These are phyloP conservation scores for Podosphaera fusca DNA, from an alignment of 2,329 filamentous ascomycete genomes.

Conservation along the genomic window DNA sequence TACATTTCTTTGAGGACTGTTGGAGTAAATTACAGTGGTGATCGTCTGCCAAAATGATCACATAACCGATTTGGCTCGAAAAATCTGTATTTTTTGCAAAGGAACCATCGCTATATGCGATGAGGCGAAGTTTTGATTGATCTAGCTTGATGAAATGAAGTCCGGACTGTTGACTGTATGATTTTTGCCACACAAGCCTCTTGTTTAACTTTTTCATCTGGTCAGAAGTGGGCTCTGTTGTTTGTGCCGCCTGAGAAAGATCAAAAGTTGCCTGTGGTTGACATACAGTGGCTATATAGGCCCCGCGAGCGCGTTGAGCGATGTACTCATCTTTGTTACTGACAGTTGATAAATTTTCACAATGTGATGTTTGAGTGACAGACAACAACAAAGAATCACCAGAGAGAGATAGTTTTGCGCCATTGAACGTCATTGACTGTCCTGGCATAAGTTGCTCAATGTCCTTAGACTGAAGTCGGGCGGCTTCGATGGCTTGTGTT, in stretches of 20 bases:
- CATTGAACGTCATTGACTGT: slow-evolving; percentile 1
- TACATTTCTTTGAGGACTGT: too few species aligned
- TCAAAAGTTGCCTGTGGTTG: background rate
- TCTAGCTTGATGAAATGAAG: background rate
- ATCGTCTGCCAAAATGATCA: background rate
- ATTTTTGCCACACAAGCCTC: background rate
- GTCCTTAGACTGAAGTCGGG: slow-evolving; percentile 1
- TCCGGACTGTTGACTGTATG: background rate
- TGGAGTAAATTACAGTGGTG: too few species aligned
- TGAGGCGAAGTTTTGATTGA: background rate
- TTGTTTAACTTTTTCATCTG: background rate
- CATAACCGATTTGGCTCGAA: background rate
- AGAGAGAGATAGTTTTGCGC: background rate
- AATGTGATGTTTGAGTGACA: background rate
- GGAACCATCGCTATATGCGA: background rate
- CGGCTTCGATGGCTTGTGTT: background rate
- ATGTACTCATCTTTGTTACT: background rate
- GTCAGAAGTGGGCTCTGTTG: background rate
- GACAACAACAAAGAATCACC: too few species aligned
- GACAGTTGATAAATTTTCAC: background rate
- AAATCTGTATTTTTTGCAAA: background rate
- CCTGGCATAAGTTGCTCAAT: background rate
- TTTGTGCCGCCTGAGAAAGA: background rate
- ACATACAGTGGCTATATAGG: background rate
- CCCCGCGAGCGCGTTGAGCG: background rate